Evolutionary conservation across 2,329 filamentous ascomycete species (phyloP).

Genomic region (Cylindrodendrum hubeiense): DNA sequence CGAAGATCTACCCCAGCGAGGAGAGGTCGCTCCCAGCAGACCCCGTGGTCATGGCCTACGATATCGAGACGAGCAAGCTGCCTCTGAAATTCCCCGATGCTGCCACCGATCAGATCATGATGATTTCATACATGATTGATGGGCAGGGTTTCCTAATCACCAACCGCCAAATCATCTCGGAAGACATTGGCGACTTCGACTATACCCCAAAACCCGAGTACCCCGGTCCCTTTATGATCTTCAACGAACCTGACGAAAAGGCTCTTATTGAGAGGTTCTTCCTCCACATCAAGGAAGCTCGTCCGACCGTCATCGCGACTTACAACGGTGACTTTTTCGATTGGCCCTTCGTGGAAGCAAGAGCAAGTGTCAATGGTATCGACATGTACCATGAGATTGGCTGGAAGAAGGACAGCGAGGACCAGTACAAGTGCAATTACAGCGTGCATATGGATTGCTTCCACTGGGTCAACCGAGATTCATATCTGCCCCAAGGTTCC

Average conservation of each 20-base stretch:
- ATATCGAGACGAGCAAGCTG: conserved; percentile 97
- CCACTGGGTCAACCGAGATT: conserved; percentile 98
- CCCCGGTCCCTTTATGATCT: conserved; percentile 94
- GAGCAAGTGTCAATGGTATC: conserved; percentile 93
- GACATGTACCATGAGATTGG: conserved; percentile 99
- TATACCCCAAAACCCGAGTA: conserved; percentile 99
- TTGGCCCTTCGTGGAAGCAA: conserved; percentile 97
- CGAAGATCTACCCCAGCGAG: conserved; percentile 86
- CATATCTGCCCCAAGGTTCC: conserved; percentile 96
- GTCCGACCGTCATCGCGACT: conserved; percentile 97
- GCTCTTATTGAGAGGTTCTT: conserved; percentile 92
- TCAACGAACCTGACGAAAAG: conserved; percentile 97
- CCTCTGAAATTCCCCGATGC: conserved; percentile 98
- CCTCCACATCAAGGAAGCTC: conserved; percentile 92
- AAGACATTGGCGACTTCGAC: conserved; percentile 97
- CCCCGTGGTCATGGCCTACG: conserved; percentile 98
- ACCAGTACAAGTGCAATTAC: conserved; percentile 96
- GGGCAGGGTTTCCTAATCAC: conserved; percentile 98
- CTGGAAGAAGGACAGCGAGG: conserved; percentile 94
- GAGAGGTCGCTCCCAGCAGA: conserved; percentile 92
- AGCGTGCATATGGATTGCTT: conserved; percentile 99
- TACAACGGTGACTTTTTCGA: conserved; percentile 99
- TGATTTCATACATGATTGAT: conserved; percentile 99
- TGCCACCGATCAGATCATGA: conserved; percentile 97
- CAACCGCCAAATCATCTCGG: conserved; percentile 96